Base-by-base conservation (phyloP, 2,329 filamentous ascomycete genomes). In the Ophiocordyceps australis region DNA sequence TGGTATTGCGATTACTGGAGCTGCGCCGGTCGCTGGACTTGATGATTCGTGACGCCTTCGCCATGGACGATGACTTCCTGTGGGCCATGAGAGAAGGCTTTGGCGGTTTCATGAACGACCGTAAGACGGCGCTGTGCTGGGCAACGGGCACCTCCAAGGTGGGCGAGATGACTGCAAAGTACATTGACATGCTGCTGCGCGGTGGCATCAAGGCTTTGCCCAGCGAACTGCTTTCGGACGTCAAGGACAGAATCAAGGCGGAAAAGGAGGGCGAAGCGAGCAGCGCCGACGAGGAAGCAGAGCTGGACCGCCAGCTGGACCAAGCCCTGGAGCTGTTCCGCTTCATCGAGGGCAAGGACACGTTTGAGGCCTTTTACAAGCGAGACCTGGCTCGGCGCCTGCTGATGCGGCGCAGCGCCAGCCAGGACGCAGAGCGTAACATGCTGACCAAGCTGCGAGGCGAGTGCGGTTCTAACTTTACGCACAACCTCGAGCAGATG, bases 311-410 rank as follows among this genome's bases (percentile, higher is more conserved):
- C 20, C 89, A 95, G 45, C 62, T 99, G 9, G 85, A 98, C 39
- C 79, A 91, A 43, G 85, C 81, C 0, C 59, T 99, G 3, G 86
- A 95, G 47, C 60, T 99, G 5, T 98, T 98, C 63, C 72, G 91
- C 5, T 95, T 95, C 47, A 81, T 99, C 18, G 76, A 95, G 43
- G 89, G 89, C 36, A 98, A 98, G 48, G 86, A 91, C 28, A 80
- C 94, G 0, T 98, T 99, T 35, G 89, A 98, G 47, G 86, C 89
- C 2, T 98, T 98, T 46, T 99, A 99, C 65, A 98, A 98, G 59
- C 92, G 89, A 42, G 89, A 95, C 43, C 64, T 99, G 26, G 86
- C 91, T 1, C 69, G 85, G 11, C 69, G 89, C 24, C 55, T 99
- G 22, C 62, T 99, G 28, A 85, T 95, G 81, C 77, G 76, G 20